Evolutionary conservation across 164 flowering plant species (phyloP), one percentile per base, ranked within the genome.

Genomic region (Magnolia kwangsiensis): DNA sequence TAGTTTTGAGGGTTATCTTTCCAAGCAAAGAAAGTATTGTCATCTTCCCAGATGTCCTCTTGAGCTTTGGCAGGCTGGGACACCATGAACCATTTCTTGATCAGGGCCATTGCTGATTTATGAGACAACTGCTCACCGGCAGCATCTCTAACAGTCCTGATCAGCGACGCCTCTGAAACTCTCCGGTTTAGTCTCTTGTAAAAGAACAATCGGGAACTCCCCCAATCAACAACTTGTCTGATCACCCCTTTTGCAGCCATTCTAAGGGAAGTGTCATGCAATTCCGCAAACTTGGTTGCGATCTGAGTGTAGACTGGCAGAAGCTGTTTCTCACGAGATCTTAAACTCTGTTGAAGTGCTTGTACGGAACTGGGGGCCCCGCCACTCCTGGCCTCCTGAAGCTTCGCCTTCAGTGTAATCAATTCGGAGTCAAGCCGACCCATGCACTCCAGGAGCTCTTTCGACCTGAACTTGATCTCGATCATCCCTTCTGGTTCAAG

Each of bases 401-500:
- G 90, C 78, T 86, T 85, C n/a, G 74, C 84, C 80, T 87, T 94
- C 69, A 94, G 83, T 79, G 74, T 71, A 66, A 89, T 86, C 73
- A 96, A 86, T 76, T 84, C 87, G 63, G 78, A 90, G 76, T 96
- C 98, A 27, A 94, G 91, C 83, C 99, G 85, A 31, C 92, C 93
- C 99, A 96, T 96, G 86, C 97, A 91, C 71, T 94, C 98, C 20
- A 91, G 78, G 63, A 94, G 83, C 81, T 96, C 98, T 72, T 80
- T 91, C 13, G 87, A 83, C 80, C 98, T 80, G 71, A 96, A 96
- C 81, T 92, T 96, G 79, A 96, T 94, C 88, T 96, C 99, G 8
- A 96, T 93, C 93, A 93, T 85, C 51, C 99, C 99, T 81, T 94
- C 98, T 0, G 99, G 98, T 88, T 96, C 99, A 67, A 96, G 97